Percentiles rank a stretch among this genome's conserved stretches.
Conservation (phyloP, 176 grass and related monocot genomes). For the Saccharum spontaneum region DNA sequence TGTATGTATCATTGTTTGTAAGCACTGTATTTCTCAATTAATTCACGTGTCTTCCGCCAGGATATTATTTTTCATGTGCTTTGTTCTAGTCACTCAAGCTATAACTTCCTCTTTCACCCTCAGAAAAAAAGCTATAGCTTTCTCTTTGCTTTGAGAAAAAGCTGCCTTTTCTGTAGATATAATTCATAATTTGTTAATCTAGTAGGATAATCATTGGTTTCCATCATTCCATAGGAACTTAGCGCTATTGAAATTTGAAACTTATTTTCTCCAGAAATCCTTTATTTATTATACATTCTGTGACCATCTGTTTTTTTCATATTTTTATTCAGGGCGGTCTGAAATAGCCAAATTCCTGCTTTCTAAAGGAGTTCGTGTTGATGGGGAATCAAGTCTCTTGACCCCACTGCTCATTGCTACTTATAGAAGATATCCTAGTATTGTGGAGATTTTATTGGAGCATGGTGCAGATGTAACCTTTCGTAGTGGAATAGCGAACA, state of each 20-base stretch:
- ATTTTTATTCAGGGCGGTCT: constrained; percentile 28
- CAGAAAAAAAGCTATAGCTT: not conserved
- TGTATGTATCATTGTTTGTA: not conserved
- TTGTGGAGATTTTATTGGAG: constrained; percentile 41
- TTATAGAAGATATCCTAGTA: constrained; percentile 12
- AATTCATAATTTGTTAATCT: not conserved
- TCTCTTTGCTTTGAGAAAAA: not conserved
- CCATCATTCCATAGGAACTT: not conserved
- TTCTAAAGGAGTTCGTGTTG: constrained; percentile 43
- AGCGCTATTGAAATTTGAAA: not conserved
- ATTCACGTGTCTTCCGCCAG: not conserved
- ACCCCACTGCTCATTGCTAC: constrained; percentile 39
- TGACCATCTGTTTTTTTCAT: constrained; percentile 22
- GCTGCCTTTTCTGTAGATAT: not conserved
- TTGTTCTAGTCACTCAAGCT: not conserved
- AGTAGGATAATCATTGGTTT: not conserved
- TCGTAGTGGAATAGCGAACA: too few species aligned
- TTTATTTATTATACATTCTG: not conserved
- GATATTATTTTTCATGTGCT: not conserved
- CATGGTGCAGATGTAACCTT: constrained; percentile 11
- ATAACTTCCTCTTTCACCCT: not conserved
- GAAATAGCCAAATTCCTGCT: constrained; percentile 39
- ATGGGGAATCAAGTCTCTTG: constrained; percentile 17
- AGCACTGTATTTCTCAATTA: not conserved
- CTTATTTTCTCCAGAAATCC: not conserved